Evolutionary conservation across 192 early-diverging fungal species (phyloP).

Genomic region (Coemansia sp.): DNA sequence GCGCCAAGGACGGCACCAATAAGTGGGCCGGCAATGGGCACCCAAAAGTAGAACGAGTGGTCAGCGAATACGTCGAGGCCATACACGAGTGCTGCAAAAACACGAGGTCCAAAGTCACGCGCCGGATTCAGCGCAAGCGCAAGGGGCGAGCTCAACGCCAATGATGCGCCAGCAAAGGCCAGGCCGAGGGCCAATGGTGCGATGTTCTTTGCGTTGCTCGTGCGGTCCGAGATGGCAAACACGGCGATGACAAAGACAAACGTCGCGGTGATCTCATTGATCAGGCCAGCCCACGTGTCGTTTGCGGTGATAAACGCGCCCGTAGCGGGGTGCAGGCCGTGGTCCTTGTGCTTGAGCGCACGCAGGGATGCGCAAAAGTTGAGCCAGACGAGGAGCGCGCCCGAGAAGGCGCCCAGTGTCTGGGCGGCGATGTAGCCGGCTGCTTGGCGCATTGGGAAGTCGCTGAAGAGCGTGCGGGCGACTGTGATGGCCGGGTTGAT

Average conservation of each 20-base stretch:
- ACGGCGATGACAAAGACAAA: conserved; percentile 59
- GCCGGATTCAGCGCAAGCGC: conserved; percentile 66
- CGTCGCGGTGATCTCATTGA: conserved; percentile 59
- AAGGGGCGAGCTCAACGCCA: conserved; percentile 56
- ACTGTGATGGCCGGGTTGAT: conserved; percentile 54
- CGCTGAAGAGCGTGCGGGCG: conserved; percentile 36
- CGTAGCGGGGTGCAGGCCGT: conserved; percentile 23
- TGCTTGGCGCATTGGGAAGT: conserved; percentile 32
- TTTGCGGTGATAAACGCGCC: conserved; percentile 35
- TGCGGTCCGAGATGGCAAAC: conserved; percentile 56
- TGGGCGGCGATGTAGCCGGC: conserved; percentile 49
- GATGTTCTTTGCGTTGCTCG: conserved; percentile 46
- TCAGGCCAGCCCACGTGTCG: conserved; percentile 17
- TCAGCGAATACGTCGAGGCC: conserved; percentile 60
- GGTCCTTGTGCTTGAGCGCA: conserved; percentile 23
- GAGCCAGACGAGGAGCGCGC: conserved; percentile 42
- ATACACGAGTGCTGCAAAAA: conserved; percentile 63
- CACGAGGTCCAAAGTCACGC: conserved; percentile 71
- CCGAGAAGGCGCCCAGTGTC: conserved; percentile 49
- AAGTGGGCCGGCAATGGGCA: conserved; percentile 64
- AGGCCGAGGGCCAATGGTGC: conserved; percentile 58
- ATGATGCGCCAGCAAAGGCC: conserved; percentile 52
- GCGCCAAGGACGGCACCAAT: conserved; percentile 57
- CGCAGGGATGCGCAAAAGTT: conserved; percentile 29
- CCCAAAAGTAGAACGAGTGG: conserved; percentile 60